A percentile compares a stretch with the other conserved stretches of the same genome.
phyloP scores from a whole-genome alignment of 2,329 filamentous ascomycete genomes.

The Aspergillus intermedius region DNA sequence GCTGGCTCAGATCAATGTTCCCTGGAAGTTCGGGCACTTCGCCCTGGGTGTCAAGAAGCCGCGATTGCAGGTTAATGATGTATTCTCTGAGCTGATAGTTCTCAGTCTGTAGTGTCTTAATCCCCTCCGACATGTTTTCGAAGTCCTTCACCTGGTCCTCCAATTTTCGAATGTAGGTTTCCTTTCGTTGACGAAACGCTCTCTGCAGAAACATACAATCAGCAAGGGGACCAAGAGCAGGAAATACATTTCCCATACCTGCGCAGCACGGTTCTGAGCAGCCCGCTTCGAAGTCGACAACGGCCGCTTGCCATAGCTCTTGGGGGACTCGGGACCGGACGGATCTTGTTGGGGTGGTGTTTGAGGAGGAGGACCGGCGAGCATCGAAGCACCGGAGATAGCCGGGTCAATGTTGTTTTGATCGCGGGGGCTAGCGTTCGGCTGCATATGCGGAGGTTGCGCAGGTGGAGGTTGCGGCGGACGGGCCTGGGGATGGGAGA shows the following conservation, averaged over 20 bases:
- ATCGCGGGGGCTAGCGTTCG: slow-evolving; percentile 39
- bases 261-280: slow-evolving; percentile 91
- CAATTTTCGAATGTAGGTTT: slow-evolving; percentile 95
- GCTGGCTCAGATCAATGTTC: slow-evolving; percentile 64
- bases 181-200: slow-evolving; percentile 94
- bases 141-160: slow-evolving; percentile 88
- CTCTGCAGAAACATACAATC: slow-evolving; percentile 50
- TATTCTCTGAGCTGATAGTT: slow-evolving; percentile 91
- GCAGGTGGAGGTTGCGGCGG: slow-evolving; percentile 38
- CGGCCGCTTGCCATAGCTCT: slow-evolving; percentile 71
- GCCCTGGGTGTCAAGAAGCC: slow-evolving; percentile 73
- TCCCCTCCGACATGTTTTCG: slow-evolving; percentile 65
- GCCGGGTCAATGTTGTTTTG: slow-evolving; percentile 54
- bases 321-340: slow-evolving; percentile 51
- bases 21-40: slow-evolving; percentile 79
- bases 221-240: slow-evolving; percentile 2
- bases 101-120: slow-evolving; percentile 75
- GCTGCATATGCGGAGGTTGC: slow-evolving; percentile 35
- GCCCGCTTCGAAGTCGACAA: slow-evolving; percentile 93
- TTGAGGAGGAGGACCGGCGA: slow-evolving; percentile 34
- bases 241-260: slow-evolving; percentile 57
- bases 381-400: slow-evolving; percentile 48
- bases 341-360: slow-evolving; percentile 24
- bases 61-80: slow-evolving; percentile 80
- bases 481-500: slow-evolving; percentile 37